A percentile compares a stretch with the other conserved stretches of the same genome.
Evolutionary conservation across 2,329 filamentous ascomycete genomes (phyloP).

Genomic region (Paecilomyces sp.): DNA sequence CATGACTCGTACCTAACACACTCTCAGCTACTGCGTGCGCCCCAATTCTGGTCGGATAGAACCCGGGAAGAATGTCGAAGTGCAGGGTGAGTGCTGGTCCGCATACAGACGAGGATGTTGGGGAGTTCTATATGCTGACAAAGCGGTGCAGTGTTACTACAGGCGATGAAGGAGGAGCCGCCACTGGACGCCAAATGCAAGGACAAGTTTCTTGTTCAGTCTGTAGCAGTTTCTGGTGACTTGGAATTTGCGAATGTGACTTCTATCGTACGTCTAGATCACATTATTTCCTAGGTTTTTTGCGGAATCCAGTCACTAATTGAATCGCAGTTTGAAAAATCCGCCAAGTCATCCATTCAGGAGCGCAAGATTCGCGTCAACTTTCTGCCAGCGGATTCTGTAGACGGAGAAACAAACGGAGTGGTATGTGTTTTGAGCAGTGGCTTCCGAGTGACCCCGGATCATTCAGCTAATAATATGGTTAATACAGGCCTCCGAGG

Average conservation of each 20-base stretch:
- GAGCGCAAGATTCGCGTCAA: conserved; percentile 94
- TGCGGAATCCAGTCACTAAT: conserved; percentile 5
- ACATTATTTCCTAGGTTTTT: not conserved
- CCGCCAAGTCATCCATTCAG: conserved; percentile 68
- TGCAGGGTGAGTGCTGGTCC: conserved; percentile 59
- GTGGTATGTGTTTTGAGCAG: conserved; percentile 18
- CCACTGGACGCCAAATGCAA: conserved; percentile 79
- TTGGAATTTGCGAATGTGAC: conserved; percentile 76
- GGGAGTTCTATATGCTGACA: conserved; percentile 14
- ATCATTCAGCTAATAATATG: not conserved
- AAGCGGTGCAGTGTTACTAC: conserved; percentile 66
- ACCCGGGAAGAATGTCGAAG: conserved; percentile 80
- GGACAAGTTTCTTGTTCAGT: conserved; percentile 97
- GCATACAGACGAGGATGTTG: not conserved
- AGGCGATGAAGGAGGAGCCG: conserved; percentile 96
- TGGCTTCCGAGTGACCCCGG: not conserved
- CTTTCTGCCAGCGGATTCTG: conserved; percentile 62
- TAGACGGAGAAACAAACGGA: conserved; percentile 25
- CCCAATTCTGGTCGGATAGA: conserved; percentile 96
- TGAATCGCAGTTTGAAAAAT: conserved; percentile 64
- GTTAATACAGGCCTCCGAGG: conserved; percentile 18
- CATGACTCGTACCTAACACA: conserved; percentile 13
- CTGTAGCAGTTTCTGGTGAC: conserved; percentile 72
- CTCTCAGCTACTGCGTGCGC: conserved; percentile 82
- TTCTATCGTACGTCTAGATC: conserved; percentile 59